Conservation (phyloP, 2,329 filamentous ascomycete species). For the Stemphylium beticola region DNA sequence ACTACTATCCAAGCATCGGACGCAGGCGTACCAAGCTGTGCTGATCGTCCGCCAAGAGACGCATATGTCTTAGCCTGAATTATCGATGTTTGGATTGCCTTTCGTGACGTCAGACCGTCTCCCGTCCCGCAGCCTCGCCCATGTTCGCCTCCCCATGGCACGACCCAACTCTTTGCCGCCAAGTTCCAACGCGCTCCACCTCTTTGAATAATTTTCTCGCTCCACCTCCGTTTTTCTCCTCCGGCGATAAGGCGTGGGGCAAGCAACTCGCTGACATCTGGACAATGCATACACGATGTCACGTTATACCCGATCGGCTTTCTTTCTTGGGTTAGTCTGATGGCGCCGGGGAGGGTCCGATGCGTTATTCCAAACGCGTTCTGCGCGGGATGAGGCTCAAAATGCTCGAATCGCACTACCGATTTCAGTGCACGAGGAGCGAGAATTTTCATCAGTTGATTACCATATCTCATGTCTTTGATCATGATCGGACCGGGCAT, state of each 20-base stretch:
- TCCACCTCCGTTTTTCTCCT: slow-evolving; percentile 7
- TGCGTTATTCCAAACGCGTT: neutral
- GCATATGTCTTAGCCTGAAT: slow-evolving; percentile 14
- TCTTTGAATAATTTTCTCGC: neutral
- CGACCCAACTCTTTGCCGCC: neutral
- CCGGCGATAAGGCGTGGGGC: neutral
- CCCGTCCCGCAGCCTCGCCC: neutral
- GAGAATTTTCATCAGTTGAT: neutral
- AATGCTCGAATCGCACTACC: neutral
- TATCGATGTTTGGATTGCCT: neutral
- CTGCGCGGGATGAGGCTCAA: slow-evolving; percentile 1
- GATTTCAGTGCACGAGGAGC: too few relatives aligned
- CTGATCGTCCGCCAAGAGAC: slow-evolving; percentile 17
- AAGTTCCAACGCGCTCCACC: slow-evolving; percentile 1
- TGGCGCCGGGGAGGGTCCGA: neutral
- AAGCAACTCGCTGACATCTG: neutral
- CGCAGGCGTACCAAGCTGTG: slow-evolving; percentile 16
- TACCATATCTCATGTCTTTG: neutral
- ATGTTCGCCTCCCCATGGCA: slow-evolving; percentile 4
- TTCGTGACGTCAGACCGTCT: slow-evolving; percentile 18
- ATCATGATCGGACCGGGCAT: neutral
- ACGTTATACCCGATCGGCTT: neutral
- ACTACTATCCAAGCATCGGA: slow-evolving; percentile 8
- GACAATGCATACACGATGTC: neutral
- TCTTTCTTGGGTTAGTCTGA: neutral